A percentile compares a stretch with the other conserved stretches of the same genome.
phyloP scores from a whole-genome alignment of 805 yeast species.

The Candida corydali region DNA sequence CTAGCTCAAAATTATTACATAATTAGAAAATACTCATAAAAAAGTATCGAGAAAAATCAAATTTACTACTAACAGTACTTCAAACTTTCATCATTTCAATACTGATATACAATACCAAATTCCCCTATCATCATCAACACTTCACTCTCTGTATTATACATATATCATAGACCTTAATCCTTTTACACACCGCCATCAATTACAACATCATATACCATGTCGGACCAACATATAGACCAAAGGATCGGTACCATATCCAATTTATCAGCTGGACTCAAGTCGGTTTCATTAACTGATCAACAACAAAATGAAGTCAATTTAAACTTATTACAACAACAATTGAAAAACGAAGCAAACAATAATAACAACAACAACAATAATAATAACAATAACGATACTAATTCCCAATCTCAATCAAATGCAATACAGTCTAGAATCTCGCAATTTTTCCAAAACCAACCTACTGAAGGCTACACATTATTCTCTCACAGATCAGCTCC shows the following conservation, averaged over 20 bases:
- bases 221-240: conserved; percentile 10
- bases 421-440: conserved; percentile 57
- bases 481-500: conserved; percentile 74
- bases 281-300: conserved; percentile 39
- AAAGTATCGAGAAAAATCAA: no score
- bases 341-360: conserved; percentile 28
- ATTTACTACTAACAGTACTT: no score
- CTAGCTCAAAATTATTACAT: no score
- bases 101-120: no score
- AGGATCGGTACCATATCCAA: conserved; percentile 33
- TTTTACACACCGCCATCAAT: no score
- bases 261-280: conserved; percentile 43
- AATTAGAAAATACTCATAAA: no score
- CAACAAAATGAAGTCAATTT: conserved; percentile 40
- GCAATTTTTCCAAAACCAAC: conserved; percentile 70
- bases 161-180: no score
- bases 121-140: no score
- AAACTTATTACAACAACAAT: conserved; percentile 41
- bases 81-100: no score
- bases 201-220: no score
- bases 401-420: neutral
- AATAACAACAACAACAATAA: conserved; percentile 16
- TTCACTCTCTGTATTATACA: no score
- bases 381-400: conserved; percentile 24
- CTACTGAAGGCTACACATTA: conserved; percentile 77